These are phyloP conservation scores for Cladophialophora carrionii DNA, from an alignment of 2,329 filamentous ascomycete species.

Conservation along the genomic window DNA sequence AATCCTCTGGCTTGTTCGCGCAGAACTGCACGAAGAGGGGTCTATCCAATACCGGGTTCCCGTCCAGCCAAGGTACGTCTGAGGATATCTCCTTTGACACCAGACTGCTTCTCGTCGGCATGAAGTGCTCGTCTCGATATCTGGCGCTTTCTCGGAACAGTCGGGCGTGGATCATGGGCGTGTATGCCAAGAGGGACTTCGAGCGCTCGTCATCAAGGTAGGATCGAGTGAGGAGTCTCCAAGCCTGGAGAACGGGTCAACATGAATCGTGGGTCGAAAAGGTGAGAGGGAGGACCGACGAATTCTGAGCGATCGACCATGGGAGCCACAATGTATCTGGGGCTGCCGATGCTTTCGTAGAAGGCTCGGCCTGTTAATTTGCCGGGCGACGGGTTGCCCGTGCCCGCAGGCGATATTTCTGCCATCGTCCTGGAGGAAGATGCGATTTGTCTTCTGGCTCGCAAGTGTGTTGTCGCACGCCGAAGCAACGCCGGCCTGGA, in stretches of 20 bases:
- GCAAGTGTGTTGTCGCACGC: constrained; percentile 6
- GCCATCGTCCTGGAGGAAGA: constrained; percentile 27
- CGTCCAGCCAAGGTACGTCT: constrained; percentile 70
- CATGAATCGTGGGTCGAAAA: constrained; percentile 17
- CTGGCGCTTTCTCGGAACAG: constrained; percentile 76
- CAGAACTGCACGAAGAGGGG: constrained; percentile 97
- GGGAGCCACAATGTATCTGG: constrained; percentile 86
- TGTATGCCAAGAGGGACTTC: constrained; percentile 77
- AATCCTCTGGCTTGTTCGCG: constrained; percentile 54
- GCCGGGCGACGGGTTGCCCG: constrained; percentile 1
- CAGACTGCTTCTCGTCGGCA: constrained; percentile 59
- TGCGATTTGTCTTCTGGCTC: background rate
- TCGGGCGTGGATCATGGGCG: constrained; percentile 94
- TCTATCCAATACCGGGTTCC: constrained; percentile 79
- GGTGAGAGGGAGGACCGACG: constrained; percentile 58
- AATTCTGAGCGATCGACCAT: constrained; percentile 99
- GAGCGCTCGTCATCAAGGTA: constrained; percentile 73
- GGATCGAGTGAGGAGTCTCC: constrained; percentile 93
- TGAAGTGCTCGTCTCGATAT: constrained; percentile 80
- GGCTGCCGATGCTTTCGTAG: constrained; percentile 91
- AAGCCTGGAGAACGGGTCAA: constrained; percentile 65
- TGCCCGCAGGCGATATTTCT: constrained; percentile 18
- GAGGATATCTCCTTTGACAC: constrained; percentile 42
- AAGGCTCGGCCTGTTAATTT: constrained; percentile 86
- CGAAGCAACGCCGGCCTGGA: background rate